Base-by-base conservation (phyloP, 108 stramenopile genomes). In the Nitzschia inconspicua region DNA sequence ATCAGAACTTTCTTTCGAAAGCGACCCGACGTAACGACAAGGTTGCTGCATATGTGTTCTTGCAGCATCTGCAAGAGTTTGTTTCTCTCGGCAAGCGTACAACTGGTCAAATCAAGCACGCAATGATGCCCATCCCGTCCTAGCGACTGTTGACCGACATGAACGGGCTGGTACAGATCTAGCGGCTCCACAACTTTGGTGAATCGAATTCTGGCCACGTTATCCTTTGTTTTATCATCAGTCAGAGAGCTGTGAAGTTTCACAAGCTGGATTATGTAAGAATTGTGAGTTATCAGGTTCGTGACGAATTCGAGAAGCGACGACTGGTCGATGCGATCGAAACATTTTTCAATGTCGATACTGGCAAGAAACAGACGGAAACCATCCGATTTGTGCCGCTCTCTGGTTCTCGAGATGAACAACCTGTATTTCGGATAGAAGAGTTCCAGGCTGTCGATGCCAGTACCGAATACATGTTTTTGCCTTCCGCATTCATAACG, bases 271-370 rank as follows among this genome's bases (percentile, higher is more conserved):
- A 91, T 76, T 32, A 82, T 19, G 57, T 95, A 95, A 4, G 75
- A 51, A 19, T 82, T 76, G 44, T 89, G 59, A 35, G 53, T 25
- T 10, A 95, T 2, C n/a, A 78, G 47, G 0, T 60, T 37, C 27
- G 58, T 57, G 11, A 88, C 51, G 7, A 89, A 41, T 19, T 75
- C 58, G 53, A 68, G 72, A 29, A 95, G 53, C 43, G 73, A 68
- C 20, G 77, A 43, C 65, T 91, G 89, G 46, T 89, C 65, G 20
- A 95, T 91, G 18, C 64, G 83, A 46, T 95, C 93, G 36, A 86
- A 95, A 59, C 89, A 91, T 46, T 85, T 77, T 41, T 80, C 73
- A 52, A 95, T 87, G 46, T 95, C 93, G 7, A 83, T 82, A 54
- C 80, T 84, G 23, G 80, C 86, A 59, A 91, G 89, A 58, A 76